phyloP scores from a whole-genome alignment of 2,329 filamentous ascomycete genomes.

The Colletotrichum higginsianum region DNA sequence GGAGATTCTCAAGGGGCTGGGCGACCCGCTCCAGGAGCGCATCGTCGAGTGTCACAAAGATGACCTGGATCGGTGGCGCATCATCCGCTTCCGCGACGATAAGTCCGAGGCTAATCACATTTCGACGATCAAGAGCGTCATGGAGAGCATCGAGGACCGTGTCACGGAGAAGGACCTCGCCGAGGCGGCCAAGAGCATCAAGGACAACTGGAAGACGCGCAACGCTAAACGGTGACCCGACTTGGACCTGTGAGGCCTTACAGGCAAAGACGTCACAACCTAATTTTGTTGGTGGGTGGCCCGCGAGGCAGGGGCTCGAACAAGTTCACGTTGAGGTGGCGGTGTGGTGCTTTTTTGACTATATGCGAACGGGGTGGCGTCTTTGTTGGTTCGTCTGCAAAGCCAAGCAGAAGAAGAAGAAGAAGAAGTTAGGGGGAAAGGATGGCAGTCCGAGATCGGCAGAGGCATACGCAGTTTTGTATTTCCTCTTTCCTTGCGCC shows the following conservation, averaged over 20 bases:
- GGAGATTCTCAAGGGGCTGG: slow-evolving; percentile 82
- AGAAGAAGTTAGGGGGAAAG: neutral
- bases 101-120: slow-evolving; percentile 94
- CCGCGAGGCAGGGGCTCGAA: neutral
- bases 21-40: slow-evolving; percentile 84
- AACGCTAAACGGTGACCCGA: slow-evolving; percentile 29
- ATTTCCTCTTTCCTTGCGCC: neutral
- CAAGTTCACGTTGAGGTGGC: neutral
- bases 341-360: neutral
- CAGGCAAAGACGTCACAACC: neutral
- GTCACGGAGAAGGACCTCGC: slow-evolving; percentile 88
- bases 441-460: neutral
- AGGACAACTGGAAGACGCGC: slow-evolving; percentile 83
- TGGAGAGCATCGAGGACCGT: slow-evolving; percentile 89
- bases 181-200: slow-evolving; percentile 77
- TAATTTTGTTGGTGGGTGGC: neutral
- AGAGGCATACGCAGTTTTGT: neutral
- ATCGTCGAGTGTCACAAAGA: slow-evolving; percentile 94
- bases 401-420: neutral
- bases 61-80: slow-evolving; percentile 82
- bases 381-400: slow-evolving; percentile 12
- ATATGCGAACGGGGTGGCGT: slow-evolving; percentile 6
- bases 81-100: slow-evolving; percentile 92
- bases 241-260: neutral
- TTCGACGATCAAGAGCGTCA: slow-evolving; percentile 85